Conservation (phyloP, 257 asterid genomes). For the Capsicum pubescens region DNA sequence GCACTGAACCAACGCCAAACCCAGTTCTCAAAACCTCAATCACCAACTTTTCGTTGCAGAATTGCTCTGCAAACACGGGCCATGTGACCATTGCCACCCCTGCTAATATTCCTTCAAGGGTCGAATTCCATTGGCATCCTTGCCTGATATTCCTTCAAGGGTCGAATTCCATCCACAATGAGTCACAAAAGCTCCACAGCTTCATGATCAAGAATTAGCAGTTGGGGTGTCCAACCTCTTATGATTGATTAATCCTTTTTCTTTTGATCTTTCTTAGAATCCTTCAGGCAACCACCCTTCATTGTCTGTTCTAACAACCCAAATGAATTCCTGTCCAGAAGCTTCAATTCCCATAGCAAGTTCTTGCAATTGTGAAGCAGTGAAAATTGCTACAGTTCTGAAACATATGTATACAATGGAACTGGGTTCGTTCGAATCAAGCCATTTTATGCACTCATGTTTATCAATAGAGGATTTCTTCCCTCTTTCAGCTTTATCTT, state of each 20-base stretch:
- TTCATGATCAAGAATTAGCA: constrained; percentile 33
- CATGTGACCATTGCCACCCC: constrained; percentile 38
- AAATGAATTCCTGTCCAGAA: constrained; percentile 30
- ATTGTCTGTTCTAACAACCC: constrained; percentile 29
- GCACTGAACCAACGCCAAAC: background rate
- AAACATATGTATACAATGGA: constrained; percentile 58
- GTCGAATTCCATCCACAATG: constrained; percentile 41
- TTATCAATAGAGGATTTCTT: constrained; percentile 50
- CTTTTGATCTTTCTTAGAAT: constrained; percentile 24
- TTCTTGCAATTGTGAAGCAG: constrained; percentile 10
- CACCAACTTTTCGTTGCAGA: constrained; percentile 36
- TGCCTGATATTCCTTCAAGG: constrained; percentile 31
- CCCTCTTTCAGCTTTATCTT: constrained; percentile 46
- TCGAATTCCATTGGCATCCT: constrained; percentile 40
- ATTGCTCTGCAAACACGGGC: constrained; percentile 31
- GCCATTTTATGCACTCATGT: constrained; percentile 64
- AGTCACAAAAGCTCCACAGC: constrained; percentile 36
- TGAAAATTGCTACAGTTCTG: constrained; percentile 29
- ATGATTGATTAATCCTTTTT: constrained; percentile 33
- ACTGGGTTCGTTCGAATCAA: constrained; percentile 52
- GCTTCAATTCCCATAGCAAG: constrained; percentile 33
- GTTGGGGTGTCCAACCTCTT: constrained; percentile 40
- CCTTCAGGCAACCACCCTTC: constrained; percentile 31
- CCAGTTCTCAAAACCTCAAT: constrained; percentile 34
- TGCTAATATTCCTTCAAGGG: constrained; percentile 28